These are phyloP conservation scores for Amanita rimosa DNA, from an alignment of 768 basidiomycete genomes.

Conservation along the genomic window DNA sequence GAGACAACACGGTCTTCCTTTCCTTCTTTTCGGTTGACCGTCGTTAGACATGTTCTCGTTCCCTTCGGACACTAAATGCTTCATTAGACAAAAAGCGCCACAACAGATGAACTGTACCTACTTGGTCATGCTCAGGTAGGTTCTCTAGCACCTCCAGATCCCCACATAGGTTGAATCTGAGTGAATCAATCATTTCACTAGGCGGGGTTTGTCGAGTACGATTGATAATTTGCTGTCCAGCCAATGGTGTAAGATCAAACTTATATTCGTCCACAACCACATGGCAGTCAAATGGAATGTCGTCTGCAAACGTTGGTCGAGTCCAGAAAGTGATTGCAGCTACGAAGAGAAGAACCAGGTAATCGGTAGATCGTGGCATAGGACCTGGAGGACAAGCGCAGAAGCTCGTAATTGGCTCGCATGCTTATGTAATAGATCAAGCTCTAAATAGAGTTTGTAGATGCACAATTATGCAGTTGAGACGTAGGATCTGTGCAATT, in stretches of 20 bases:
- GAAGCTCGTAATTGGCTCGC: too few species aligned
- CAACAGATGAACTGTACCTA: conserved; percentile 20
- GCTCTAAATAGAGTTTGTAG: too few species aligned
- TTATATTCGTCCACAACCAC: conserved; percentile 25
- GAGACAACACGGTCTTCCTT: conserved; percentile 49
- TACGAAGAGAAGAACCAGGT: conserved; percentile 7
- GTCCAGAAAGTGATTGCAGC: conserved; percentile 10
- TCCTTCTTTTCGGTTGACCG: conserved; percentile 47
- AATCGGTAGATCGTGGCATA: background rate
- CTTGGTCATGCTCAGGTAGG: conserved; percentile 55
- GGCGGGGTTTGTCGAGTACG: conserved; percentile 53
- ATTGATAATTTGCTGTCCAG: conserved; percentile 36
- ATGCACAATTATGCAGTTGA: too few species aligned
- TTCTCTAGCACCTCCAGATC: conserved; percentile 37
- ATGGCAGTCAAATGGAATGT: conserved; percentile 45
- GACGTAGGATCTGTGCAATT: too few species aligned
- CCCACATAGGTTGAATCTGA: conserved; percentile 60
- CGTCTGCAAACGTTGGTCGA: conserved; percentile 20
- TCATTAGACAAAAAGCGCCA: conserved; percentile 4
- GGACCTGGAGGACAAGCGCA: background rate
- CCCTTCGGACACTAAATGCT: conserved; percentile 50
- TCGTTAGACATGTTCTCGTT: conserved; percentile 66
- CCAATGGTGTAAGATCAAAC: conserved; percentile 52
- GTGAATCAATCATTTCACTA: conserved; percentile 42
- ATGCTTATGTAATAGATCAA: background rate